Evolutionary conservation across 345 rosid species (phyloP).

Genomic region (Psidium friedrichsthalianum): DNA sequence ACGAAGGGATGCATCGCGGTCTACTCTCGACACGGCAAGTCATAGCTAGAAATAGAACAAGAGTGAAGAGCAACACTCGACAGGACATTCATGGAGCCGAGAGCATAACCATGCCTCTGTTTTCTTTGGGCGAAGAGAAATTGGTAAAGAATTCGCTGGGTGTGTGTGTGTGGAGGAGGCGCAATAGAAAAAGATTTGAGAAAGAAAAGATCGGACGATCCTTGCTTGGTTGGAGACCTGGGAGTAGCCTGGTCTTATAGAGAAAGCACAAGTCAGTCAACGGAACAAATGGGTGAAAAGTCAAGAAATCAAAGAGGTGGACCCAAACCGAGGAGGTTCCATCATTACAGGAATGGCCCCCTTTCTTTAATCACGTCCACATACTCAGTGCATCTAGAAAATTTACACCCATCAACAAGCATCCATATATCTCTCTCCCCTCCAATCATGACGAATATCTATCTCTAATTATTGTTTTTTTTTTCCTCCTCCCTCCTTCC

Average conservation of each 20-base stretch:
- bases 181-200: too few species aligned
- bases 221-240: not conserved
- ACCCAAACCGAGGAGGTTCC: not conserved
- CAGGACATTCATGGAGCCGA: fast-evolving
- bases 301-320: not conserved
- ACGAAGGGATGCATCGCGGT: fast-evolving
- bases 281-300: not conserved
- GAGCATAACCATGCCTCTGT: too few species aligned
- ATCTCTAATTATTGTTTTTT: too few species aligned
- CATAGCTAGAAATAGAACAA: fast-evolving
- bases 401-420: not conserved
- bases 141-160: too few species aligned
- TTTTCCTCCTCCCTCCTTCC: too few species aligned
- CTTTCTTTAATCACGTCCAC: not conserved
- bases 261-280: not conserved
- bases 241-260: not conserved
- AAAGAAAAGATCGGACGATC: too few species aligned
- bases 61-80: not conserved
- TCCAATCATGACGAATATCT: too few species aligned
- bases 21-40: not conserved
- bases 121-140: too few species aligned
- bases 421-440: too few species aligned
- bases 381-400: not conserved
- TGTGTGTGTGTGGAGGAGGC: too few species aligned
- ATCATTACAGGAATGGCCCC: not conserved